Evolutionary conservation across 345 rosid species (phyloP).

Genomic region (Raphanus sativus): DNA sequence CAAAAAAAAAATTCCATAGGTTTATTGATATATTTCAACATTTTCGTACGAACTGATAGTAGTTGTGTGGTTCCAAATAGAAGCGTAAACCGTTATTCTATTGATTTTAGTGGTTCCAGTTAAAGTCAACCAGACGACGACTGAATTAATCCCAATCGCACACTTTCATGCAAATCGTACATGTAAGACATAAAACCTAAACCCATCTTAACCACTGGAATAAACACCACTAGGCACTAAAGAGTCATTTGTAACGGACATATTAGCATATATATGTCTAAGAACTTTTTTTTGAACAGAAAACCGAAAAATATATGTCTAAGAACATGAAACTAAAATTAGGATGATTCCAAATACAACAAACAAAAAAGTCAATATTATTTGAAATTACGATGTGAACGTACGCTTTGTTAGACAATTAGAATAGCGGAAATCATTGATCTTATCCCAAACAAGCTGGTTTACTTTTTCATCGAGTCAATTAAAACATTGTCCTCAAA

Average conservation of each 20-base stretch:
- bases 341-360: neutral
- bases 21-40: neutral
- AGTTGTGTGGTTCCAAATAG: neutral
- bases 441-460: neutral
- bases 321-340: neutral
- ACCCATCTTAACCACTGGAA: no score
- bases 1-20: no score
- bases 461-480: conserved; percentile 15
- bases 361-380: neutral
- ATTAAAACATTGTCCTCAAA: conserved; percentile 15
- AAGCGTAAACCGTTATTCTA: neutral
- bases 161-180: neutral
- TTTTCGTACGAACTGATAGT: neutral
- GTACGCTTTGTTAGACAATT: neutral
- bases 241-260: no score
- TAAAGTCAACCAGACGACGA: conserved; percentile 3
- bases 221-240: no score
- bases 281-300: neutral
- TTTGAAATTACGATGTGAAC: conserved; percentile 22
- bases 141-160: conserved; percentile 6
- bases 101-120: neutral
- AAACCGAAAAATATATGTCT: neutral
- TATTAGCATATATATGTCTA: neutral
- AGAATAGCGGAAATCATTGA: neutral
- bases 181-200: neutral